Evolutionary conservation across 768 basidiomycete species (phyloP), one percentile per base, ranked within the genome.

Genomic region (Strobilomyces confusus): DNA sequence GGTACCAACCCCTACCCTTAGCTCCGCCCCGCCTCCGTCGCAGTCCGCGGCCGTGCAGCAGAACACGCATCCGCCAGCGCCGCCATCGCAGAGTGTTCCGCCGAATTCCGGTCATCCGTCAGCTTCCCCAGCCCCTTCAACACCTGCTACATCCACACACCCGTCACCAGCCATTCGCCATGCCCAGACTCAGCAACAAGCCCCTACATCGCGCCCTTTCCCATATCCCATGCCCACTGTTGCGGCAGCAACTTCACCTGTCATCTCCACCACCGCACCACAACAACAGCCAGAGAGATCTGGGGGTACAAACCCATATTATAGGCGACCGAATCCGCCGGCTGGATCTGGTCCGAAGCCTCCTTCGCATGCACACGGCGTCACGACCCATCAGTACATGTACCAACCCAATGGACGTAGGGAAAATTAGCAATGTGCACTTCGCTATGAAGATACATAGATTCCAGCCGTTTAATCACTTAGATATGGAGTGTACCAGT

Each of bases 141-240:
- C 72, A 23, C 62, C 71, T 33, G 61, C 63, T 17, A 58, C 70
- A 5, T 64, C 69, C 44, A 47, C 72, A 14, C 67, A 73, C 47
- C 61, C 72, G 20, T 75, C 77, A 11, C 72, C 68, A 30, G 63
- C 69, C 42, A 59, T 72, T 44, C 61, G 63, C 19, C 62, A 65
- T 46, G 62, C 70, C 12, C 63, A 71, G 23, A 58, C 67, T 26
- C 69, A 71, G 30, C 67, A 69, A 36, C 68, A 61, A 43, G n/a
- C 56, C 0, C n/a, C 63, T 30, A 26, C 59, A 15, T 55, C 67
- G 1, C 61, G 70, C 25, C 63, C 55, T 42, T 63, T 82, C 45
- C 83, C 84, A 5, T 89, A 83, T 78, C 84, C 86, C 7, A 86
- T 87, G 84, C 86, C 86, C 2, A 86, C 83, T 1, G 78, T 87